A percentile compares a stretch with the other conserved stretches of the same genome.
Conservation (phyloP, 139 green algal genomes). For the Micractinium sp. region DNA sequence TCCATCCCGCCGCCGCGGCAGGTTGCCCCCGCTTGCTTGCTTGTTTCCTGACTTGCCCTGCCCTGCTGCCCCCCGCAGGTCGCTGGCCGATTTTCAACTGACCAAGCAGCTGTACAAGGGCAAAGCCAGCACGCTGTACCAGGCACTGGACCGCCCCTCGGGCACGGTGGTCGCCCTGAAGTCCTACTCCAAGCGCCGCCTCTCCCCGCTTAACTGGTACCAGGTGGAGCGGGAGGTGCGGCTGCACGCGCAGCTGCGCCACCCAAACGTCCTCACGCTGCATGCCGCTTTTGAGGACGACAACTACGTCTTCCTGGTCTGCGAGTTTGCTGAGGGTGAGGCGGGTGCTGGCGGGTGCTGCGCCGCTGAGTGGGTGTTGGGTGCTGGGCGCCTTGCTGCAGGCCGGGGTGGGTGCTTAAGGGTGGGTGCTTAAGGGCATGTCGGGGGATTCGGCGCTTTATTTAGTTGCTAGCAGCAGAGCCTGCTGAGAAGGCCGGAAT, state of each 20-base stretch:
- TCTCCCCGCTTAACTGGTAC: constrained; percentile 76
- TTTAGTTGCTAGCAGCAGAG: background rate
- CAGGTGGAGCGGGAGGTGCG: constrained; percentile 78
- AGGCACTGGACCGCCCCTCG: constrained; percentile 56
- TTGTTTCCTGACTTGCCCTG: background rate
- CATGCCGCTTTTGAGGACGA: constrained; percentile 82
- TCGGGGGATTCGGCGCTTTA: background rate
- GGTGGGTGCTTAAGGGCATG: background rate
- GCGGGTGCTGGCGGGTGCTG: background rate
- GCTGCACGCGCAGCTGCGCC: constrained; percentile 72
- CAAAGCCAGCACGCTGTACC: constrained; percentile 75
- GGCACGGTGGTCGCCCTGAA: constrained; percentile 72
- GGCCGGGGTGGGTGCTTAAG: background rate
- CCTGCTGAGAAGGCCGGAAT: background rate
- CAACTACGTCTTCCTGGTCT: constrained; percentile 79
- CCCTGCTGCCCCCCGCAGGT: constrained; percentile 45
- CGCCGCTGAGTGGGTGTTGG: background rate
- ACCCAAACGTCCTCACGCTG: constrained; percentile 75
- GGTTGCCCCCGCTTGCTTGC: background rate
- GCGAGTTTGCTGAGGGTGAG: constrained; percentile 76
- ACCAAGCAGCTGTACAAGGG: constrained; percentile 79
- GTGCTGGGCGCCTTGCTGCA: background rate
- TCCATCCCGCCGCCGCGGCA: background rate
- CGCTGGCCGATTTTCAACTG: constrained; percentile 71
- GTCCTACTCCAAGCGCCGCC: constrained; percentile 74